Base-by-base conservation (phyloP, 768 basidiomycete species). In the Tephrocybe sp. region DNA sequence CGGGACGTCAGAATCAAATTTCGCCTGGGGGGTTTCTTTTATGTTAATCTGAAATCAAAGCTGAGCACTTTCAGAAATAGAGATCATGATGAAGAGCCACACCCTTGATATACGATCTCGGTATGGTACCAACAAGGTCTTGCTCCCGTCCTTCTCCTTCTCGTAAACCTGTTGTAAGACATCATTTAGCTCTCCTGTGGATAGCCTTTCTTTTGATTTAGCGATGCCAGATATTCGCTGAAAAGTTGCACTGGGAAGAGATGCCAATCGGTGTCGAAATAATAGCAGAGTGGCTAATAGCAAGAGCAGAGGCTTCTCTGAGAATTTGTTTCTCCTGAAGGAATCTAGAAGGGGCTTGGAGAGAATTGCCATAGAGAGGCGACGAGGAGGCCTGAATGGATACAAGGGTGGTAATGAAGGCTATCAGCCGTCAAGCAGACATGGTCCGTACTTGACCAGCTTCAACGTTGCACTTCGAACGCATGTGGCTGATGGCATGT, bases 111-210 rank as follows among this genome's bases (percentile, higher is more conserved):
- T 65, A 38, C 76, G 65, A 27, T 83, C 82, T 19, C 78, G 69
- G 59, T 85, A 83, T 1, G 83, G 86, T 4, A 88, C 82, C 1
- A 85, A 73, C n/a, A 90, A 65, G 4, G 74, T 80, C 61, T 81
- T 81, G 15, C 74, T 74, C 3, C 84, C 86, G 55, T 80, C 77
- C 2, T 71, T 61, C 47, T 79, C 75, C 24, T 79, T 73, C 15
- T 78, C 65, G 59, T 89, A 91, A 22, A 90, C 69, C 57, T 81
- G 74, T 63, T 84, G 80, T 39, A 86, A 58, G 16, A 80, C 75
- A 38, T 69, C 62, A 7, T 66, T 62, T 8, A 81, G 64, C 33
- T 81, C 76, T 34, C 75, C 69, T 22, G 67, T 57, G 4, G 68
- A 64, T 18, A 72, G 48, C 18, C 61, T 65, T 31, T 58, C 54